Evolutionary conservation across 1,139 yeast species (phyloP), one percentile per base, ranked within the genome.

Genomic region (Debaryomycetaceae sp.): DNA sequence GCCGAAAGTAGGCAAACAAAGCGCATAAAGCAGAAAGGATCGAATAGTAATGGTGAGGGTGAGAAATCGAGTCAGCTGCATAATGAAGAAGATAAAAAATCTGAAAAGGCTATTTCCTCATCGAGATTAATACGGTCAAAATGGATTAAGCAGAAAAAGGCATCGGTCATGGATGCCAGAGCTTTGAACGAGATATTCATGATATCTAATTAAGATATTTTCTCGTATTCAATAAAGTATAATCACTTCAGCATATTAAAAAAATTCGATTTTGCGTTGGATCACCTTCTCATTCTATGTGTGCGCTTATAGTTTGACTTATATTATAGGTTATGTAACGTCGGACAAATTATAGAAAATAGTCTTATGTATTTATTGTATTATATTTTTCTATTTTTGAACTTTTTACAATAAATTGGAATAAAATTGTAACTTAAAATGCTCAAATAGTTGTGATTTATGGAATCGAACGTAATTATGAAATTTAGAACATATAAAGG

Each of bases 161-260:
- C 96, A 6, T 90, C 97, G 1, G 90, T 91, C 0, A 80, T 86
- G 83, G 97, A 91, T 61, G 77, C 86, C 11, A 84, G 88, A 60
- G 90, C 96, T 23, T 76, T 91, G 50, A 89, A 88, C 56, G 98
- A 91, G 64, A 91, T 91, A 47, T 87, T 91, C 62, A 91, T 91
- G 98, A 81, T 88, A 41, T 72, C 87, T 47, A 76, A 69, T 49
- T 73, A 57, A 44, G 11, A 11, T 11, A 11, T 27, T 27, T 27
- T 17, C 4, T 17, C 20, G 20, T 17, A 17, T 2, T 17, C 20
- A 17, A 17, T n/a, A 17, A 17, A 17, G 20, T 17, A 17, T 17
- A 17, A 17, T 17, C 20, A 17, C 20, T 17, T 17, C 20, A 17
- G 20, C 20, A 17, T 4, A 17, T 2, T 17, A 2, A 17, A 17